Evolutionary conservation across 208 protist species (phyloP).

Genomic region (Acanthamoeba triangularis): DNA sequence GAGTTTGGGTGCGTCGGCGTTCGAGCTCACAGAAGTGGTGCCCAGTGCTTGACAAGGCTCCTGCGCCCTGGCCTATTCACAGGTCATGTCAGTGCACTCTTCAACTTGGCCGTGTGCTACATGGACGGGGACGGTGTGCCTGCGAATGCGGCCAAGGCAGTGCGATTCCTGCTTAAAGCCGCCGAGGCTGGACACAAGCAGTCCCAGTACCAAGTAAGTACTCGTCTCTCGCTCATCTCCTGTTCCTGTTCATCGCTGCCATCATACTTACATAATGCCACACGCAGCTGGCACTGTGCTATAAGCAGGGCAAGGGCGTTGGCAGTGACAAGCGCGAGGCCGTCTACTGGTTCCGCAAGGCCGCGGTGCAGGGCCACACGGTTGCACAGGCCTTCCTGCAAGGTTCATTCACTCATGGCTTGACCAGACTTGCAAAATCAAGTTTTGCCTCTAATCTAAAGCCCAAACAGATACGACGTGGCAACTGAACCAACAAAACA

Average conservation of each 20-base stretch:
- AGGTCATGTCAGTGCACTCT: conserved; percentile 41
- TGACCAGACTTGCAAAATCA: too few species aligned
- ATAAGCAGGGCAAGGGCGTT: conserved; percentile 67
- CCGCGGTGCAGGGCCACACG: conserved; percentile 67
- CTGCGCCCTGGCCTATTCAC: too few species aligned
- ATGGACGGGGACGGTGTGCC: conserved; percentile 70
- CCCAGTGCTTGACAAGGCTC: too few species aligned
- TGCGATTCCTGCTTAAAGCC: conserved; percentile 32
- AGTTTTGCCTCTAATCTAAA: too few species aligned
- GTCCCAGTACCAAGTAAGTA: conserved; percentile 65
- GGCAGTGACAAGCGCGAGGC: conserved; percentile 52
- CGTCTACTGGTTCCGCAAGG: conserved; percentile 72
- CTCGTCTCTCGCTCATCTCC: too few species aligned
- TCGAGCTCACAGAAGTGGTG: neutral
- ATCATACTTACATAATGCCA: neutral
- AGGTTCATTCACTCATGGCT: too few species aligned
- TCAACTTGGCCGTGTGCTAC: conserved; percentile 64
- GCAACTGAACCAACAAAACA: conserved; percentile 17
- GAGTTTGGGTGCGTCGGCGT: neutral
- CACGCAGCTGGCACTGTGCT: conserved; percentile 61
- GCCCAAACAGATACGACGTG: conserved; percentile 64
- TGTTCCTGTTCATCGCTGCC: too few species aligned
- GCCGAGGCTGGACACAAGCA: conserved; percentile 71
- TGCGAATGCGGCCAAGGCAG: neutral
- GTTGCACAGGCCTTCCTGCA: conserved; percentile 44